Conservation (phyloP, 2,329 filamentous ascomycete genomes). For the Fusarium stilboides region DNA sequence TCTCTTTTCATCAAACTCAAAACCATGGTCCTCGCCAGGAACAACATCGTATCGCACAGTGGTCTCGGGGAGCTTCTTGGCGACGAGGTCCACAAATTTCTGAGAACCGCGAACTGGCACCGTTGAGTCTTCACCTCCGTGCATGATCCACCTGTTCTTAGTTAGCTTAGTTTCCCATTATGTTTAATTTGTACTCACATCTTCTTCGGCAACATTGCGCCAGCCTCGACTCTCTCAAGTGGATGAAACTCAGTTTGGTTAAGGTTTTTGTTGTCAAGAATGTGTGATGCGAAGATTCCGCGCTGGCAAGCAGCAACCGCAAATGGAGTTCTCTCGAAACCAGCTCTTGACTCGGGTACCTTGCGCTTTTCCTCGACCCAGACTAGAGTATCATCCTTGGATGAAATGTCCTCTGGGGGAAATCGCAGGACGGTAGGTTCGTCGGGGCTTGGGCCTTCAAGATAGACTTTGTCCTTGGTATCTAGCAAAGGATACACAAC, state of each 20-base stretch:
- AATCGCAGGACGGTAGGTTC: conserved; percentile 33
- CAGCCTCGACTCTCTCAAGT: conserved; percentile 30
- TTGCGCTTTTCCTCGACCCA: conserved; percentile 40
- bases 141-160: conserved; percentile 37
- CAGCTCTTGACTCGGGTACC: conserved; percentile 11
- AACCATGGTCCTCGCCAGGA: conserved; percentile 42
- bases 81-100: conserved; percentile 22
- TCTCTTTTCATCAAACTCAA: conserved; percentile 36
- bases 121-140: conserved; percentile 37
- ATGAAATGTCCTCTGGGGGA: conserved; percentile 24
- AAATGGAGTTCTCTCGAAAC: conserved; percentile 26
- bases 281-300: conserved; percentile 30
- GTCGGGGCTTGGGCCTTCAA: conserved; percentile 10
- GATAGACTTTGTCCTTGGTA: conserved; percentile 35
- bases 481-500: conserved; percentile 45
- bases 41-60: conserved; percentile 35
- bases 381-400: conserved; percentile 20
- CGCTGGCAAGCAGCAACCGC: conserved; percentile 22
- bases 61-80: conserved; percentile 17
- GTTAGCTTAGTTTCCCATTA: not conserved
- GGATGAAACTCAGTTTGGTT: conserved; percentile 26
- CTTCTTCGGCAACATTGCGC: conserved; percentile 28
- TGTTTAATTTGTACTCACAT: conserved; percentile 12
- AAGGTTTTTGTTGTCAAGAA: conserved; percentile 34
- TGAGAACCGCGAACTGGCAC: conserved; percentile 22